These are phyloP conservation scores for Dictyostelium citrinum DNA, from an alignment of 78 protist species.

Conservation along the genomic window DNA sequence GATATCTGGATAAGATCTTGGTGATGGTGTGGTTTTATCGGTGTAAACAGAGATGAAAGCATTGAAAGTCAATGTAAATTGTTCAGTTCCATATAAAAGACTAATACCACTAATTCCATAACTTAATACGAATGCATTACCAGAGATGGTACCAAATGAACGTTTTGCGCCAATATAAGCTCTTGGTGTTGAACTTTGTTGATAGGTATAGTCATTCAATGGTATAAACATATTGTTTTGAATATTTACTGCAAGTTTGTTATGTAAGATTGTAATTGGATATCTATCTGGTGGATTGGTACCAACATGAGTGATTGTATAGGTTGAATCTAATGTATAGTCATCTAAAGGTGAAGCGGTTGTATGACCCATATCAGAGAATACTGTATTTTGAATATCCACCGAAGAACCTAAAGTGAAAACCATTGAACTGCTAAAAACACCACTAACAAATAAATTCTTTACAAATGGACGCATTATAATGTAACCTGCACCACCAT, in stretches of 20 bases:
- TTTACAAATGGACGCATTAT: background rate
- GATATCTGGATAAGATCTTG: background rate
- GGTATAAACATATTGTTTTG: background rate
- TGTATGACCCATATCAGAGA: background rate
- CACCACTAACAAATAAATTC: background rate
- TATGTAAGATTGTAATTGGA: background rate
- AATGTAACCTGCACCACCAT: background rate
- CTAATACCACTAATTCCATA: background rate
- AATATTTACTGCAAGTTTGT: background rate
- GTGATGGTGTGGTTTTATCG: background rate
- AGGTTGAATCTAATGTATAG: background rate
- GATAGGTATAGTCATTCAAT: background rate
- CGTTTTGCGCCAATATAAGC: background rate
- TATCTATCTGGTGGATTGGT: slow-evolving; percentile 15
- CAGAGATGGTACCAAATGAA: background rate
- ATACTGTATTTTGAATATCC: background rate
- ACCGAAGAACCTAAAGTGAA: background rate
- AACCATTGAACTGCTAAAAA: background rate
- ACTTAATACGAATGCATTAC: background rate
- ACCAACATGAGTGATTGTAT: background rate
- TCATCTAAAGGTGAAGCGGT: background rate
- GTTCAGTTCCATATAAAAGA: slow-evolving; percentile 4
- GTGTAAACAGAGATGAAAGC: background rate
- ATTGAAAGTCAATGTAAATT: background rate
- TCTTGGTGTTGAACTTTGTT: background rate